phyloP scores from a whole-genome alignment of 2,329 filamentous ascomycete species.

The Fusarium haematococcum region DNA sequence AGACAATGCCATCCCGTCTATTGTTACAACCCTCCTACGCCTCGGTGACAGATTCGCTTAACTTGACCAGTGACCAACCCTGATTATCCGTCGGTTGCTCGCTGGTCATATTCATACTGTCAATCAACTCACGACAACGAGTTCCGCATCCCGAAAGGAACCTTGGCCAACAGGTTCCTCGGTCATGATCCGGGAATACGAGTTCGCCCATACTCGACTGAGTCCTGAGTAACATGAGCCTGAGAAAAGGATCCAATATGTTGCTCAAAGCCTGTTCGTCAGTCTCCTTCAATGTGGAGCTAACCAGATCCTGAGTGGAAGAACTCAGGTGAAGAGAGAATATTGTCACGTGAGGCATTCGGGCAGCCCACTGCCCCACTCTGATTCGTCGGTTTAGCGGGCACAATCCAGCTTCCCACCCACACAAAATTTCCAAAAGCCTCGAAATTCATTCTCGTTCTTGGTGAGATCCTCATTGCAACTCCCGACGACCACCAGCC shows the following conservation, averaged over 20 bases:
- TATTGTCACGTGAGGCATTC: slow-evolving; percentile 33
- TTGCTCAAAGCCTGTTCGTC: slow-evolving; percentile 5
- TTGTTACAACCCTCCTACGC: not conserved
- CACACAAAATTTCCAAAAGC: slow-evolving; percentile 59
- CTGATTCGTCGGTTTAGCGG: slow-evolving; percentile 55
- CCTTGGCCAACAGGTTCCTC: not conserved
- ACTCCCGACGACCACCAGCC: slow-evolving; percentile 52
- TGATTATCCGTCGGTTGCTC: slow-evolving; percentile 8
- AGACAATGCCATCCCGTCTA: not conserved
- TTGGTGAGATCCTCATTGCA: slow-evolving; percentile 53
- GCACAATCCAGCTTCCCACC: slow-evolving; percentile 51
- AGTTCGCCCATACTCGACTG: not conserved
- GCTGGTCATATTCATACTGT: not conserved
- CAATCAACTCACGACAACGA: slow-evolving; percentile 3
- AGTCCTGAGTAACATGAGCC: not conserved
- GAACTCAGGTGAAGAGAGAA: not conserved
- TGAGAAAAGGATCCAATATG: not conserved
- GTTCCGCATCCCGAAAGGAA: not conserved
- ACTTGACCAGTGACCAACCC: slow-evolving; percentile 2
- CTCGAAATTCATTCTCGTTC: slow-evolving; percentile 53
- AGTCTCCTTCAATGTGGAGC: slow-evolving; percentile 3
- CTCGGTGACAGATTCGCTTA: not conserved
- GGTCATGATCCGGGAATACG: not conserved
- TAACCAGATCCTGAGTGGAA: not conserved
- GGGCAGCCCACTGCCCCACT: slow-evolving; percentile 15